A percentile compares a stretch with the other conserved stretches of the same genome.
These are phyloP conservation scores for Botrytis fragariae DNA, from an alignment of 2,329 filamentous ascomycete genomes.

Conservation along the genomic window DNA sequence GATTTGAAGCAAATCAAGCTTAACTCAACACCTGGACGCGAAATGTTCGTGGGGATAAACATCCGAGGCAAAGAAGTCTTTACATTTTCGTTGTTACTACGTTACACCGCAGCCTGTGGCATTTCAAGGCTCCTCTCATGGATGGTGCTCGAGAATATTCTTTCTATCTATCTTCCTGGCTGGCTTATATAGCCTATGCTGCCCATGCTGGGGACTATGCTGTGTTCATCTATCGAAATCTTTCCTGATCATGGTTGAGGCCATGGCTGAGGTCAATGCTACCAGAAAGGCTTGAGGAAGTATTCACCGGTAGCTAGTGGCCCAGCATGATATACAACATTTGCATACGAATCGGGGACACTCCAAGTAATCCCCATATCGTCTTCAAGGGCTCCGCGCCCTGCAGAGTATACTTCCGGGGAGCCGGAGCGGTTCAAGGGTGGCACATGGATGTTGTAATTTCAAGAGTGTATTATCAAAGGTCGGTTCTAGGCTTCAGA, in stretches of 20 bases:
- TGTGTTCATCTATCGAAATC: constrained; percentile 6
- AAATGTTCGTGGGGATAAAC: constrained; percentile 5
- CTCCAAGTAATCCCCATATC: neutral
- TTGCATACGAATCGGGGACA: constrained; percentile 9
- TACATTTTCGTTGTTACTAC: constrained; percentile 14
- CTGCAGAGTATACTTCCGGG: neutral
- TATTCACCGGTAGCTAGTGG: constrained; percentile 6
- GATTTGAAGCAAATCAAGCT: constrained; percentile 1
- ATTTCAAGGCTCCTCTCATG: neutral
- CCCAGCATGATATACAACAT: neutral
- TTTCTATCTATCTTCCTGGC: neutral
- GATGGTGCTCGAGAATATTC: constrained; percentile 12
- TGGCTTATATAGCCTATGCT: neutral
- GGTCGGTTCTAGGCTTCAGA: neutral
- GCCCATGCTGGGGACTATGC: neutral
- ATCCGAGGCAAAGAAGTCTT: constrained; percentile 8
- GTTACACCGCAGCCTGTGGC: constrained; percentile 9
- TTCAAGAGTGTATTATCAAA: neutral
- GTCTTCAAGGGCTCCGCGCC: neutral
- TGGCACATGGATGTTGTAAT: neutral
- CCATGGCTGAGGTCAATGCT: neutral
- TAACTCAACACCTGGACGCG: neutral
- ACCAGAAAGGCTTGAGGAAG: neutral
- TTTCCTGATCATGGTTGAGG: neutral
- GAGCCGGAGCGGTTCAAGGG: neutral